Evolutionary conservation across 2,329 filamentous ascomycete genomes (phyloP), one percentile per base, ranked within the genome.

Genomic region (Colletotrichum kahawae): DNA sequence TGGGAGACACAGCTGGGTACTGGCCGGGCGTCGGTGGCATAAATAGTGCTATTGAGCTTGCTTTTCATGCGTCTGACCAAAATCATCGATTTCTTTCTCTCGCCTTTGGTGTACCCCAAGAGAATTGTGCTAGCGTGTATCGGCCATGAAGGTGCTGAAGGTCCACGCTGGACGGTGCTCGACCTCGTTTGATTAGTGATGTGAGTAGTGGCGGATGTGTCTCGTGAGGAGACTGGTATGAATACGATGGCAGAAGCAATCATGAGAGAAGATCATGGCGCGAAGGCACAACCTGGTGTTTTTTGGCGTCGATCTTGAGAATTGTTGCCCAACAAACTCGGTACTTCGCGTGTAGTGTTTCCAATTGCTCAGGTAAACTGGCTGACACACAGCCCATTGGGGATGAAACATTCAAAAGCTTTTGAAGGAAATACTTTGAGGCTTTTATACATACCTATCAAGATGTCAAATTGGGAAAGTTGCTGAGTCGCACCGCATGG

Each of bases 401-500:
- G 43, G n/a, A 21, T 12, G 10, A 48, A 48, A 4, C 43, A 48
- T 5, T 6, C 1, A 48, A 21, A 6, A 48, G 10, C 0, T 7
- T 7, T 24, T 24, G 2, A 10, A 4, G 18, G 5, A 13, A 4
- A 13, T 13, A 21, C 0, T 10, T 48, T n/a, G 5, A 13, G 2
- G 43, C n/a, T 21, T 48, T 43, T n/a, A 1, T 43, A 43, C 9
- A 12, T 2, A 43, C 24, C 4, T 12, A 24, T 18, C 10, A 43
- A 43, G 38, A n/a, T 1, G 18, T 43, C 18, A 0, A 43, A 43
- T 2, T 43, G 0, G 0, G 9, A 0, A 43, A n/a, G 9, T 43
- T 0, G 38, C n/a, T 18, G 18, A 0, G 6, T 43, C 38, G 8
- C 18, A 5, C 38, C 38, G 38, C 38, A n/a, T 4, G 2, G 0